Evolutionary conservation across 805 yeast genomes (phyloP).

Genomic region (Metschnikowia koreensis): DNA sequence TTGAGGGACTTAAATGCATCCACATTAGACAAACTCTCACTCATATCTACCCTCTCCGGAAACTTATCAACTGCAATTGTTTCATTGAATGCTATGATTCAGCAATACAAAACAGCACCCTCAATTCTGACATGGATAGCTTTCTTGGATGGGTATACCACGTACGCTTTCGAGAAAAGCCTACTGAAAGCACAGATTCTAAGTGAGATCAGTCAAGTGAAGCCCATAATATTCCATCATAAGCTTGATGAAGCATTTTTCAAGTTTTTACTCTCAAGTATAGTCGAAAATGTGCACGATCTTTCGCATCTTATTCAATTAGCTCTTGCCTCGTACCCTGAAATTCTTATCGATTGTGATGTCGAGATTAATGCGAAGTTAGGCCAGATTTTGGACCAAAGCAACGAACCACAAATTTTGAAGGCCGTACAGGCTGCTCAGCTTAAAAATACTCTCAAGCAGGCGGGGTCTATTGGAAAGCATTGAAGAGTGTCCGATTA

Average conservation of each 20-base stretch:
- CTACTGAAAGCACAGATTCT: constrained; percentile 15
- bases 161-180: constrained; percentile 4
- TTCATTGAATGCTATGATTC: constrained; percentile 16
- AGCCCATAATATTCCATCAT: constrained; percentile 29
- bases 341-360: constrained; percentile 18
- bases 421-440: constrained; percentile 23
- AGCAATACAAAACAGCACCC: constrained; percentile 20
- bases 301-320: constrained; percentile 28
- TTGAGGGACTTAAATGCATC: constrained; percentile 18
- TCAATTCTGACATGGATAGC: constrained; percentile 22
- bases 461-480: not conserved
- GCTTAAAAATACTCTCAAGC: constrained; percentile 10
- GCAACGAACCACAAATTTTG: constrained; percentile 8
- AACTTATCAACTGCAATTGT: constrained; percentile 12
- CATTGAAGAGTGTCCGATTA: too few relatives aligned
- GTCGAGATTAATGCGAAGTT: constrained; percentile 22
- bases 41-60: constrained; percentile 19
- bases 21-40: constrained; percentile 26
- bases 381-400: constrained; percentile 12
- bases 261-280: constrained; percentile 21
- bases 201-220: constrained; percentile 24
- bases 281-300: constrained; percentile 25
- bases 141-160: constrained; percentile 19
- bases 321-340: constrained; percentile 10
- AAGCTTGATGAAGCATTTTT: constrained; percentile 20